These are phyloP conservation scores for Acanthamoeba lugdunensis DNA, from an alignment of 208 protist species.

Conservation along the genomic window DNA sequence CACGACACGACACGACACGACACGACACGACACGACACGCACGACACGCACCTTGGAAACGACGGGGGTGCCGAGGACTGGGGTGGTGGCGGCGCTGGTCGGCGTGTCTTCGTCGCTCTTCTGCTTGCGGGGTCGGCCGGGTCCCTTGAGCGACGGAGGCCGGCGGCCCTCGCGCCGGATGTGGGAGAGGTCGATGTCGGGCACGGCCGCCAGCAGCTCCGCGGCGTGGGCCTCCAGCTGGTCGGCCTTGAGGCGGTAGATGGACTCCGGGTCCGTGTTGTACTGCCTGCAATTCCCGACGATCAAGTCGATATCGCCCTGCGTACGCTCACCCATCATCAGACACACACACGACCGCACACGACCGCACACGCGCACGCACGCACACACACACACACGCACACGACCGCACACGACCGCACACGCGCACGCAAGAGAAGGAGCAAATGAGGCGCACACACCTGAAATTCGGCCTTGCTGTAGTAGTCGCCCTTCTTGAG, in stretches of 20 bases:
- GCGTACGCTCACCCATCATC: background rate
- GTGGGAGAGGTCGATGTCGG: constrained; percentile 5
- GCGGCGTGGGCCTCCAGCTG: background rate
- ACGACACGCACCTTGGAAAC: no score
- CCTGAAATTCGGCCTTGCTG: constrained; percentile 27
- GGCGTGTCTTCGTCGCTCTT: background rate
- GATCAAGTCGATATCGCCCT: constrained; percentile 44
- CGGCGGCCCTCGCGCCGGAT: background rate
- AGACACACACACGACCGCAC: background rate
- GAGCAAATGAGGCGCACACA: background rate
- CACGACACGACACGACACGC: no score
- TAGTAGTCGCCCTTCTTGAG: constrained; percentile 26
- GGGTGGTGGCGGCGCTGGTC: background rate
- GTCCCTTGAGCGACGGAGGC: background rate
- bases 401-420: no score
- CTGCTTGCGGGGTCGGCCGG: constrained; percentile 21
- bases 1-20: no score
- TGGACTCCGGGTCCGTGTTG: constrained; percentile 44
- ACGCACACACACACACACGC: no score
- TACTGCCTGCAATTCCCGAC: background rate
- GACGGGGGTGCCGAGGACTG: background rate
- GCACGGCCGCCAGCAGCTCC: constrained; percentile 17
- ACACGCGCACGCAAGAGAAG: no score
- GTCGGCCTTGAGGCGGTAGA: constrained; percentile 34
- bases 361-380: no score